Percentiles rank a stretch among this genome's conserved stretches.
Evolutionary conservation across 352 stramenopile species (phyloP).

Genomic region (Globisporangium rhizosaccharum): DNA sequence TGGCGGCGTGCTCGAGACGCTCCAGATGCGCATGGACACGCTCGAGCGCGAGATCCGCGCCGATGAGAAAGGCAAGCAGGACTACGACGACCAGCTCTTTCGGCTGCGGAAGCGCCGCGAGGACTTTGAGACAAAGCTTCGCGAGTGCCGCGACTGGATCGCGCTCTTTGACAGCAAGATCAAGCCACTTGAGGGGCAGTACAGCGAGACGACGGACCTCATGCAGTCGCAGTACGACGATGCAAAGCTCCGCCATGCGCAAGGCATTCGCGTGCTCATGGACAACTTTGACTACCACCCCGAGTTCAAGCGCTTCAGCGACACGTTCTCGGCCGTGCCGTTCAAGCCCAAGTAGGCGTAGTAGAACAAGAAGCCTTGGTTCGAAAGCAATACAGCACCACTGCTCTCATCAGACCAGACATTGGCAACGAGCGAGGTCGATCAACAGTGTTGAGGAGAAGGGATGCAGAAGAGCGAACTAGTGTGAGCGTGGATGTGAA

Average conservation of each 20-base stretch:
- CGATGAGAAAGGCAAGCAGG: constrained; percentile 72
- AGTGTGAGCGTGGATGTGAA: too few species aligned
- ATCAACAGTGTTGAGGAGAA: too few species aligned
- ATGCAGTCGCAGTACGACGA: constrained; percentile 85
- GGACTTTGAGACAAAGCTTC: constrained; percentile 53
- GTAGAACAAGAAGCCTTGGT: not conserved
- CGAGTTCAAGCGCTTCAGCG: constrained; percentile 85
- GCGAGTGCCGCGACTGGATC: constrained; percentile 53
- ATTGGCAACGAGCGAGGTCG: not conserved
- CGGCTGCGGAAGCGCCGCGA: constrained; percentile 39
- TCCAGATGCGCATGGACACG: constrained; percentile 53
- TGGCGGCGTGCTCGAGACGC: constrained; percentile 49
- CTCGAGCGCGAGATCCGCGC: constrained; percentile 66
- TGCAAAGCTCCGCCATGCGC: constrained; percentile 78
- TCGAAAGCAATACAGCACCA: too few species aligned
- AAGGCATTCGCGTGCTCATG: constrained; percentile 81
- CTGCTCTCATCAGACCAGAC: not conserved
- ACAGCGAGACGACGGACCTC: constrained; percentile 61
- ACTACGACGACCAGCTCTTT: constrained; percentile 76
- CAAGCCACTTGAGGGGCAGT: constrained; percentile 59
- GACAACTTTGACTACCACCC: constrained; percentile 89
- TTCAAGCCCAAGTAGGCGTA: constrained; percentile 57
- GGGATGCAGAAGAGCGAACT: too few species aligned
- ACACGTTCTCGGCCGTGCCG: constrained; percentile 79
- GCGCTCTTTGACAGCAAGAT: constrained; percentile 71